phyloP scores from a whole-genome alignment of 1,284 basidiomycete species.

The Ceratobasidium theobromae region DNA sequence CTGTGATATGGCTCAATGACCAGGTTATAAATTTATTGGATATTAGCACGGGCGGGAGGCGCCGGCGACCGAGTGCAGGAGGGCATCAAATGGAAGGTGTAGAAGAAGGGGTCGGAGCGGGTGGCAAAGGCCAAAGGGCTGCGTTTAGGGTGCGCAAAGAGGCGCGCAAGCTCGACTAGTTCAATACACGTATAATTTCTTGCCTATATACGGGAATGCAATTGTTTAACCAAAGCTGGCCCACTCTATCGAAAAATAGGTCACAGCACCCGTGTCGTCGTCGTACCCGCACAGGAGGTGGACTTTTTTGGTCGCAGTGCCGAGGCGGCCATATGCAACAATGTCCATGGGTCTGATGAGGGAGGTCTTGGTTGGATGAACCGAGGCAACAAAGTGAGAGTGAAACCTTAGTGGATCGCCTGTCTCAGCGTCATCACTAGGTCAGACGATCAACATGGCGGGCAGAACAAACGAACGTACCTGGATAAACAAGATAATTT shows the following conservation, averaged over 20 bases:
- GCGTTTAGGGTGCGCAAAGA: constrained; percentile 16
- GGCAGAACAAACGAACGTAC: constrained; percentile 49
- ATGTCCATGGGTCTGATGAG: constrained; percentile 83
- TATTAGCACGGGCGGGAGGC: constrained; percentile 45
- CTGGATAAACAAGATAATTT: constrained; percentile 94
- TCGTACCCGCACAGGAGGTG: constrained; percentile 91
- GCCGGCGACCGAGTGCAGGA: constrained; percentile 25
- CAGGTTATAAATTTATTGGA: constrained; percentile 63
- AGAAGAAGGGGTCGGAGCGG: constrained; percentile 36
- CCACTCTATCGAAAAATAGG: constrained; percentile 88
- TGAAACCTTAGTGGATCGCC: constrained; percentile 97
- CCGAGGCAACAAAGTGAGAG: constrained; percentile 90
- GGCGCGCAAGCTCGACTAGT: constrained; percentile 5
- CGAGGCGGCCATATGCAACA: constrained; percentile 91
- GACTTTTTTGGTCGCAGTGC: constrained; percentile 97
- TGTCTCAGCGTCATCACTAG: constrained; percentile 43
- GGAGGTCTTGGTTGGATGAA: constrained; percentile 64
- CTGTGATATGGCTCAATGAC: constrained; percentile 75
- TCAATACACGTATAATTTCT: not conserved
- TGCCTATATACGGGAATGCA: not conserved
- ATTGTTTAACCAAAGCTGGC: constrained; percentile 78
- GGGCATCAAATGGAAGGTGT: constrained; percentile 31
- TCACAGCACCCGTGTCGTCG: constrained; percentile 63
- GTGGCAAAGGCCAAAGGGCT: constrained; percentile 7
- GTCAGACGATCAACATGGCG: not conserved